Conservation (phyloP, 2,329 filamentous ascomycete species). For the Penicillium decumbens region DNA sequence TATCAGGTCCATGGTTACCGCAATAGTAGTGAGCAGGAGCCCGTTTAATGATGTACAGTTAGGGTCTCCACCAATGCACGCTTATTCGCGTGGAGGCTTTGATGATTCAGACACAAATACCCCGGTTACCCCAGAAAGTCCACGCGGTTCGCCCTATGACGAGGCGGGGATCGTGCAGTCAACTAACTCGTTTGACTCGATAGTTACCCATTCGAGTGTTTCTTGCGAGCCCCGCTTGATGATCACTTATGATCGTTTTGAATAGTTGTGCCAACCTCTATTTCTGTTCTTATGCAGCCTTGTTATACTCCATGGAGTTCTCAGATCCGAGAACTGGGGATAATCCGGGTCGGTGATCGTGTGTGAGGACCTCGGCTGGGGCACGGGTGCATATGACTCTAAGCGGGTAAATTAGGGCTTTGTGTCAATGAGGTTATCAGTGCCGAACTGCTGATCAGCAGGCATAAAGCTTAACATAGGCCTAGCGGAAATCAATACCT, state of each 20-base stretch:
- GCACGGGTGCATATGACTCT: background rate
- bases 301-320: background rate
- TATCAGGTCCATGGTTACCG: background rate
- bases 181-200: background rate
- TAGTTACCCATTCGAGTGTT: slow-evolving; percentile 10
- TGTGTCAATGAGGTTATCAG: background rate
- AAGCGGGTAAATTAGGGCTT: background rate
- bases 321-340: background rate
- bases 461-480: background rate
- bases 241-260: background rate
- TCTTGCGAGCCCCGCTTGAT: slow-evolving; percentile 18
- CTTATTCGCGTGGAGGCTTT: background rate
- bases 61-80: background rate
- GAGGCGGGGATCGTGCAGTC: too few species aligned
- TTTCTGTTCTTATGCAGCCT: too few species aligned
- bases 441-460: background rate
- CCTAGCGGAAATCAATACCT: too few species aligned
- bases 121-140: slow-evolving; percentile 7
- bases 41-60: background rate
- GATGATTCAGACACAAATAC: slow-evolving; percentile 6
- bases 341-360: background rate
- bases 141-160: slow-evolving; percentile 1
- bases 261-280: too few species aligned
- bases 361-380: background rate
- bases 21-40: background rate